Evolutionary conservation across 139 green algal genomes (phyloP), one percentile per base, ranked within the genome.

Genomic region (Chlorella sorokiniana): DNA sequence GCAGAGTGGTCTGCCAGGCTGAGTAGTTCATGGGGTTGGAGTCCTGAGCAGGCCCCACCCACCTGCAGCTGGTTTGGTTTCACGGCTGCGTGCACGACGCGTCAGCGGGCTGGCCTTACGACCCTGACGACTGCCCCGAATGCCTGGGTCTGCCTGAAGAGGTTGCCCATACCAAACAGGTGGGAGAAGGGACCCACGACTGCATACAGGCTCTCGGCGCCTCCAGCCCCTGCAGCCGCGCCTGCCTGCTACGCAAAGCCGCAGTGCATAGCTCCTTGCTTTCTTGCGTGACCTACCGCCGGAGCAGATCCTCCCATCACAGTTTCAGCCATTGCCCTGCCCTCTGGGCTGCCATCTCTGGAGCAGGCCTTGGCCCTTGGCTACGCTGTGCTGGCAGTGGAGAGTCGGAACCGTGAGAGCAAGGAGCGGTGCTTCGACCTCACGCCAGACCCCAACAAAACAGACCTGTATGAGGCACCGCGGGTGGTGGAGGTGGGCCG

Each of bases 71-170:
- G 61, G 61, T 68, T 31, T 40, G 37, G 61, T 68, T 68, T 31
- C 61, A 68, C 61, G 61, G 61, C 61, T 68, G 61, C 61, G 20
- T 27, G n/a, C 61, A 68, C 61, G 29, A 40, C n/a, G 61, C 61
- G 7, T 68, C 61, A 8, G 61, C n/a, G 10, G 37, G n/a, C 29
- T 68, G 61, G 61, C 61, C 61, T 9, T 68, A 68, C 5, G 61
- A 68, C 61, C 61, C 61, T 9, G 61, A 7, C 8, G 16, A 37
- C 61, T 68, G 61, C 61, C 61, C 61, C n/a, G 61, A 68, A 31
- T 68, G 61, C 61, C 61, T 68, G 8, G 61, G 61, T 31, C 61
- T 68, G 61, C 61, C 61, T 31, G 61, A 68, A 16, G 61, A 68
- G 61, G 61, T 68, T 31, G 61, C 61, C 22, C 61, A 68, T 16